Evolutionary conservation across 306 rosid species (phyloP), one percentile per base, ranked within the genome.

Genomic region (Rosa rugosa): DNA sequence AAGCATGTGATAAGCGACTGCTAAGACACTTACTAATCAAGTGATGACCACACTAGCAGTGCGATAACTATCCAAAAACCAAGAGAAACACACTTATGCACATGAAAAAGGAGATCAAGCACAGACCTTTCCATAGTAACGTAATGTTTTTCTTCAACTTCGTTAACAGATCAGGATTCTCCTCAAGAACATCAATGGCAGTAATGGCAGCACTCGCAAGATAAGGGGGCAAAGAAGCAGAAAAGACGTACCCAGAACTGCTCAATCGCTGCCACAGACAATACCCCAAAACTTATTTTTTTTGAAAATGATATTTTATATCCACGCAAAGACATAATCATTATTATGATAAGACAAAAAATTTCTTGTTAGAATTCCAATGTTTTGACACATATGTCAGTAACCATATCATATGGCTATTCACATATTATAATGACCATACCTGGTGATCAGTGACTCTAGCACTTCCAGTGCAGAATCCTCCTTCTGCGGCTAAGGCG

Each of bases 141-240:
- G 89, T 71, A 86, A 91, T 86, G 79, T 91, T 95, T 38, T 76
- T 78, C 86, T 89, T 93, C 79, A 96, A 89, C 86, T 88, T 93
- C 44, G 80, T 86, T 76, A 90, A 79, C 80, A 96, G 86, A 75
- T 76, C 69, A 49, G 99, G 97, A 87, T 90, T 90, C 81, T 93
- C 96, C 77, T 91, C 99, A 63, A 96, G 77, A 80, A 96, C 77
- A 80, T 93, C 92, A 85, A 96, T 84, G 68, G 99, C 96, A 31
- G 94, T 83, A 71, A 96, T 88, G 76, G 99, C 98, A 69, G 98
- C 98, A 59, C 88, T 90, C 14, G 98, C 97, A 76, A 96, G 96
- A 88, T 91, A 93, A n/a, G 99, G 99, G 41, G 99, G 99, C 85
- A 96, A 82, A 60, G 98, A 93, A 68, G 99, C 99, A 87, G 98